Evolutionary conservation across 306 rosid species (phyloP).

Genomic region (Sicyos baderoa): DNA sequence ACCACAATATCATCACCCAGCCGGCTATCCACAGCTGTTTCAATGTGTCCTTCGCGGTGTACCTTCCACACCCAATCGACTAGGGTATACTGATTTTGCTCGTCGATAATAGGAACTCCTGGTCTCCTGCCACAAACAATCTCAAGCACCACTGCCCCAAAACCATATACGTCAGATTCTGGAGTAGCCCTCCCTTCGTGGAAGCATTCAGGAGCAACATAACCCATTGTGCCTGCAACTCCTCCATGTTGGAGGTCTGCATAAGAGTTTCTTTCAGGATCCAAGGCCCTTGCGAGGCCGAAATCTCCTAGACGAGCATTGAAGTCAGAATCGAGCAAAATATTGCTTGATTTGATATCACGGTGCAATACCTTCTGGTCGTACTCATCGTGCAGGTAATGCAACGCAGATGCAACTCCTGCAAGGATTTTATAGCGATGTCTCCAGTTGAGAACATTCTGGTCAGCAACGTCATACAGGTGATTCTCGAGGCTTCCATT

Average conservation of each 20-base stretch:
- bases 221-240: conserved; percentile 42
- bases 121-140: conserved; percentile 37
- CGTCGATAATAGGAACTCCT: conserved; percentile 15
- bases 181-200: conserved; percentile 46
- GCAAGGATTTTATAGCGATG: conserved; percentile 32
- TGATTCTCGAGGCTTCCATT: conserved; percentile 43
- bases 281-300: conserved; percentile 51
- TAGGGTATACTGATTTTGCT: conserved; percentile 22
- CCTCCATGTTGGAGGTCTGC: conserved; percentile 36
- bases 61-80: conserved; percentile 53
- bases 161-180: conserved; percentile 44
- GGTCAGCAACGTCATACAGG: conserved; percentile 21
- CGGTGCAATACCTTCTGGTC: conserved; percentile 43
- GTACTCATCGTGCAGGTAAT: conserved; percentile 40
- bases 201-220: conserved; percentile 53
- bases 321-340: conserved; percentile 32
- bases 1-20: conserved; percentile 20
- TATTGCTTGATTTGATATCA: conserved; percentile 43
- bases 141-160: conserved; percentile 49
- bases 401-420: conserved; percentile 39
- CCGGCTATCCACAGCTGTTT: conserved; percentile 34
- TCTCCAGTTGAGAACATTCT: conserved; percentile 28
- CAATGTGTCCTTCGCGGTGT: conserved; percentile 32
- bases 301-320: conserved; percentile 46
- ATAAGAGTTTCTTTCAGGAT: conserved; percentile 38